Percentiles rank a stretch among this genome's conserved stretches.
Conservation (phyloP, 176 grass and related monocot genomes). For the Calamus simplicifolius region DNA sequence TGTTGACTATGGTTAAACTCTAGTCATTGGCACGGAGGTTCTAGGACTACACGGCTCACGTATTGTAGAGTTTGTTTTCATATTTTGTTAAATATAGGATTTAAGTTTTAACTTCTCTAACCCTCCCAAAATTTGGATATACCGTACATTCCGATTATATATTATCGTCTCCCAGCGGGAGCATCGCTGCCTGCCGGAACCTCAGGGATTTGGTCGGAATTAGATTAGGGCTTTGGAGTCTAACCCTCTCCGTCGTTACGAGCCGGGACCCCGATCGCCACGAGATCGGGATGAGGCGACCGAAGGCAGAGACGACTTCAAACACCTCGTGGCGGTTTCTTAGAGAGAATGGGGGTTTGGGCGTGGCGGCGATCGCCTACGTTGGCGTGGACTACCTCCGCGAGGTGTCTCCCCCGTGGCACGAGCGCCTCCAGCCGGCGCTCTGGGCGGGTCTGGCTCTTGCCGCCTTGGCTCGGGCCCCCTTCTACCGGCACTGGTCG, state of each 20-base stretch:
- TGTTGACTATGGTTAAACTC: no score
- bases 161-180: no score
- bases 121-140: no score
- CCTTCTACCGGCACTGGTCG: constrained; percentile 77
- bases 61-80: no score
- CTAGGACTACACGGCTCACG: no score
- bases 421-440: constrained; percentile 51
- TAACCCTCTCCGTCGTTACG: background rate
- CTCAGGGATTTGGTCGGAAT: no score
- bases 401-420: constrained; percentile 61
- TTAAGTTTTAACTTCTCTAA: no score
- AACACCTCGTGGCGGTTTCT: constrained; percentile 1
- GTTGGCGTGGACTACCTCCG: constrained; percentile 78
- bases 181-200: no score
- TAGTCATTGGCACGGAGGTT: no score
- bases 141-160: no score
- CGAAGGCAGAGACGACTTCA: background rate
- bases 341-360: constrained; percentile 16
- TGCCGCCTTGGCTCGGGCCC: constrained; percentile 36
- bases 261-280: background rate
- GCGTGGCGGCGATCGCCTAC: constrained; percentile 59
- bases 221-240: no score
- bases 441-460: constrained; percentile 66
- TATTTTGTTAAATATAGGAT: no score
- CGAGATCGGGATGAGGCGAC: background rate